A percentile compares a stretch with the other conserved stretches of the same genome.
Evolutionary conservation across 83 land plant species (phyloP).

Genomic region (Thuja plicata): DNA sequence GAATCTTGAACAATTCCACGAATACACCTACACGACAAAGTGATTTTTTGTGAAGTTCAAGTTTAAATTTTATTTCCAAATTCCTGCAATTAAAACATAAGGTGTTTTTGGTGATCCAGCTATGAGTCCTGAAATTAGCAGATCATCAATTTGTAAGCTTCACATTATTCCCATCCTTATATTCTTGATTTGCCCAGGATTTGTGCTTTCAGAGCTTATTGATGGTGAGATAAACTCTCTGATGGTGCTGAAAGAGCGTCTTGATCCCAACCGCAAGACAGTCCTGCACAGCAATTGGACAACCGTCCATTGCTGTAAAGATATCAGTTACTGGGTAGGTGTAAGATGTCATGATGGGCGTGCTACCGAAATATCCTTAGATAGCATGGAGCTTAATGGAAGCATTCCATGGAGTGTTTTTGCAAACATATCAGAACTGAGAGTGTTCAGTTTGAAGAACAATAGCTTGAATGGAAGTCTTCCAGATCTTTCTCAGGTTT

Average conservation of each 20-base stretch:
- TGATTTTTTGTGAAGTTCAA: no score
- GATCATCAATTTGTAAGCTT: no score
- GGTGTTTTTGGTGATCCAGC: no score
- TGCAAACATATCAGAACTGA: slow-evolving; percentile 7
- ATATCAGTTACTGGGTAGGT: slow-evolving; percentile 29
- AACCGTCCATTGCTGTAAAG: slow-evolving; percentile 15
- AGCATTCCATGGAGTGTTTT: no score
- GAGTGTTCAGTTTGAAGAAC: slow-evolving; percentile 21
- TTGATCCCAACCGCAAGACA: background rate
- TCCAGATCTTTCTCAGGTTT: slow-evolving; percentile 22
- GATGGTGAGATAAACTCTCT: background rate
- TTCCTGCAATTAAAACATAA: no score
- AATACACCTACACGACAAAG: no score
- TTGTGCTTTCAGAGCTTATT: background rate
- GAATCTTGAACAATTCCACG: no score
- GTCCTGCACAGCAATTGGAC: background rate
- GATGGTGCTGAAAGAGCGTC: background rate
- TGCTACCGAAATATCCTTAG: slow-evolving; percentile 28
- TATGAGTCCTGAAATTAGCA: no score
- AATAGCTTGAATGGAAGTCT: slow-evolving; percentile 37
- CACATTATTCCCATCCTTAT: background rate
- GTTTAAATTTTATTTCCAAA: no score
- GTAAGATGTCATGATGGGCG: slow-evolving; percentile 27
- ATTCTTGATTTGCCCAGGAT: background rate
- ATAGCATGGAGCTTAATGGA: slow-evolving; percentile 19